Conservation (phyloP, 2,329 filamentous ascomycete species). For the Xylaria hypoxylon region DNA sequence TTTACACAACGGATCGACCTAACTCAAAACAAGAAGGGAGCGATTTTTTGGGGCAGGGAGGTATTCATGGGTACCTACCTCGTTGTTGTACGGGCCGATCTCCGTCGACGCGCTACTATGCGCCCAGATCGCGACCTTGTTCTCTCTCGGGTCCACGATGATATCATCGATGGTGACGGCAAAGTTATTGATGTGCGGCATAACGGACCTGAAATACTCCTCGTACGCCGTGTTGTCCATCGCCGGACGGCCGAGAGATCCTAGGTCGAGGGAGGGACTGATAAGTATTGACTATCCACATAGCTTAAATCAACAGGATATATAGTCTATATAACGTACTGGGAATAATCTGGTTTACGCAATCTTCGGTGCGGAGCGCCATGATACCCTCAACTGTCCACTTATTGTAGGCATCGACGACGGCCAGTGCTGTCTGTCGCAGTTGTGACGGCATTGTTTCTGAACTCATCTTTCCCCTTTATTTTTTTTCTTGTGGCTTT, state of each 20-base stretch:
- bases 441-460: conserved; percentile 19
- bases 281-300: neutral
- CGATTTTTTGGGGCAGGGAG: no score
- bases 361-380: conserved; percentile 29
- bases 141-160: conserved; percentile 38
- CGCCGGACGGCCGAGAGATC: conserved; percentile 26
- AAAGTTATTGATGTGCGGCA: conserved; percentile 29
- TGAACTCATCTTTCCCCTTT: neutral
- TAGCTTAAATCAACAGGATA: neutral
- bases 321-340: conserved; percentile 18
- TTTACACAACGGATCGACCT: no score
- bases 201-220: conserved; percentile 15
- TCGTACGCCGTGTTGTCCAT: conserved; percentile 33
- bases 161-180: conserved; percentile 29
- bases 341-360: conserved; percentile 28
- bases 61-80: conserved; percentile 17
- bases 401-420: conserved; percentile 35
- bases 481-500: neutral
- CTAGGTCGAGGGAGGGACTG: conserved; percentile 6
- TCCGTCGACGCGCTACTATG: conserved; percentile 36
- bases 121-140: conserved; percentile 42
- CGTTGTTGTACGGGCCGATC: conserved; percentile 41
- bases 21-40: no score
- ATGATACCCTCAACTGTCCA: conserved; percentile 31
- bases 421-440: conserved; percentile 30